Evolutionary conservation across 1,284 basidiomycete genomes (phyloP), one percentile per base, ranked within the genome.

Genomic region (Austropuccinia psidii): DNA sequence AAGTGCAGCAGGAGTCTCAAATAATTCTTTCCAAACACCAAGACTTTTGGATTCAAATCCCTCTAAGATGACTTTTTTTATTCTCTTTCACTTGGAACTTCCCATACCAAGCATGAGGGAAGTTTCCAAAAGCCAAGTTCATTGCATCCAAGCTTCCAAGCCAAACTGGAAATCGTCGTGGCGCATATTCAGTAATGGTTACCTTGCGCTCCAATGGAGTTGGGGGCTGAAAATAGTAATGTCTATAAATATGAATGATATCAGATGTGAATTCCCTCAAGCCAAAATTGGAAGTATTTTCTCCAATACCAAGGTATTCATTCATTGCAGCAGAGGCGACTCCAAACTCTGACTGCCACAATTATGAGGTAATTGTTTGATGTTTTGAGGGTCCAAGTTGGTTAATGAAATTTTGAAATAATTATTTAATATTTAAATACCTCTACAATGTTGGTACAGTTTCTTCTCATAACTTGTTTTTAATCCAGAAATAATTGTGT

Each of bases 71-170:
- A 67, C 35, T 0, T 47, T 47, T 17, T 24, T 5, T 67, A 15
- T 54, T 54, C 27, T 55, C 65, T 52, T 67, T 67, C 9, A 47
- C 50, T 54, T 37, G 35, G 41, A 39, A 67, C 11, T 54, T n/a
- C 21, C 49, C 65, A n/a, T 31, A n/a, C 50, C 29, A 35, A 21
- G 50, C 49, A 33, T 21, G 27, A 3, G 65, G 65, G 65, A 19
- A 67, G 65, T 41, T 55, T 24, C 39, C 55, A 47, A 21, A 67
- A 43, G 33, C 67, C 67, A 52, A 69, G 55, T 69, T 17, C 67
- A 69, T 69, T 19, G 54, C 41, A 43, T 69, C 55, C 29, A 69
- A n/a, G 52, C 39, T 54, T 4, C 67, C 67, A 33, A 69, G 39
- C 39, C 39, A 58, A n/a, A 52, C 67, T 45, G 41, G 54, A 58